A percentile compares a stretch with the other conserved stretches of the same genome.
Evolutionary conservation across 139 green algal genomes (phyloP).

Genomic region (Axilococcus clingmanii): DNA sequence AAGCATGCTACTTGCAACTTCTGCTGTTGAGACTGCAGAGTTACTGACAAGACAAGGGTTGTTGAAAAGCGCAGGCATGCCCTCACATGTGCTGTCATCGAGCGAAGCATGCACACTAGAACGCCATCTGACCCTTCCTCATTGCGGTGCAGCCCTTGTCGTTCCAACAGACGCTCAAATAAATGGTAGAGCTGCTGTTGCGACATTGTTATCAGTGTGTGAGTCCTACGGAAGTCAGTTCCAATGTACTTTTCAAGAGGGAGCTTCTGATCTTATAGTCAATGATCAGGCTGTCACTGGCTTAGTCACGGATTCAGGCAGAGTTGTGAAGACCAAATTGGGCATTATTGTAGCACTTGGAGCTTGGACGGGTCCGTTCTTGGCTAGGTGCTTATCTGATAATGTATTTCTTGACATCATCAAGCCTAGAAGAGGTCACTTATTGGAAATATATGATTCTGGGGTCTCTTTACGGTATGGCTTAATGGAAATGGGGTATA

Average conservation of each 20-base stretch:
- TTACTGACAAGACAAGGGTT: conserved; percentile 21
- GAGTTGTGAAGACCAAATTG: conserved; percentile 8
- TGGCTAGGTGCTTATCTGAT: conserved; percentile 8
- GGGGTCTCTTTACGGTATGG: conserved; percentile 41
- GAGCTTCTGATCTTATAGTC: not conserved
- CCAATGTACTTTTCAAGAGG: not conserved
- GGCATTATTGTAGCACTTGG: conserved; percentile 53
- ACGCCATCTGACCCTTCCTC: too few relatives aligned
- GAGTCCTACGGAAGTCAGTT: not conserved
- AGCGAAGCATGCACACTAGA: not conserved
- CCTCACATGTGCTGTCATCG: not conserved
- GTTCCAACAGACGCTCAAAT: conserved; percentile 29
- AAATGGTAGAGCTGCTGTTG: conserved; percentile 41
- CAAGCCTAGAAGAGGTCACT: conserved; percentile 42
- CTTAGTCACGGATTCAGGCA: conserved; percentile 14
- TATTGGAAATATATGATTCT: conserved; percentile 44
- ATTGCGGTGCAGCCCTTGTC: conserved; percentile 2
- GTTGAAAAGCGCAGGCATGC: conserved; percentile 24
- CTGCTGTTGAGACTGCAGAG: conserved; percentile 21
- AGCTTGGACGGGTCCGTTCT: conserved; percentile 44
- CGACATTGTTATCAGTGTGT: conserved; percentile 35
- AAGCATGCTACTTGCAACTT: conserved; percentile 44
- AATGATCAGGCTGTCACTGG: not conserved
- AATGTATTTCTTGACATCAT: conserved; percentile 19
- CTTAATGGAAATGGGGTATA: conserved; percentile 71